Conservation (phyloP, 371 early-diverging fungal species). For the Dichotomocladium elegans region DNA sequence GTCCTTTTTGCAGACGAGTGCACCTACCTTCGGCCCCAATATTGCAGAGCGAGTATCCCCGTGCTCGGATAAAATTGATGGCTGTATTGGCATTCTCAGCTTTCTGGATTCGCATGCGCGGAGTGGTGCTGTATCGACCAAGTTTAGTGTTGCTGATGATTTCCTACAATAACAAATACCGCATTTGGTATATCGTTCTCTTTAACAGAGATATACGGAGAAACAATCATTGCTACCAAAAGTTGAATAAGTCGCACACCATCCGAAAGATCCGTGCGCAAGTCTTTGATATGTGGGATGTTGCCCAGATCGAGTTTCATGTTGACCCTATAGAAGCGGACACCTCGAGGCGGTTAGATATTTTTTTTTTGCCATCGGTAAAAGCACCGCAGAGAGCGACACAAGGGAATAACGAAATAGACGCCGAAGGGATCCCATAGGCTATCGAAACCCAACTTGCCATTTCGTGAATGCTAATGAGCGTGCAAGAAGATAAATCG, state of each 20-base stretch:
- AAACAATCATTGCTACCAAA: slow-evolving; percentile 63
- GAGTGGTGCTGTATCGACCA: slow-evolving; percentile 79
- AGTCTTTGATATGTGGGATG: slow-evolving; percentile 59
- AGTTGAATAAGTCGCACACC: slow-evolving; percentile 86
- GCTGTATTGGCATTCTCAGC: slow-evolving; percentile 96
- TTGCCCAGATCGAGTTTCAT: slow-evolving; percentile 71
- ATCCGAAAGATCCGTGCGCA: slow-evolving; percentile 71
- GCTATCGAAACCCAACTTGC: slow-evolving; percentile 25
- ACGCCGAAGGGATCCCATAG: too few relatives aligned
- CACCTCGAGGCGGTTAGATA: neutral
- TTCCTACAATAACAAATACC: slow-evolving; percentile 49
- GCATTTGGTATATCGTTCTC: slow-evolving; percentile 7
- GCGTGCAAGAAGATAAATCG: neutral
- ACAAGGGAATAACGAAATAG: too few relatives aligned
- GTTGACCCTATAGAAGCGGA: slow-evolving; percentile 78
- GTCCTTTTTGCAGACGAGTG: too few relatives aligned
- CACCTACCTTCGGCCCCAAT: slow-evolving; percentile 88
- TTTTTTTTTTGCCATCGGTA: neutral
- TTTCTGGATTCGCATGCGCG: slow-evolving; percentile 91
- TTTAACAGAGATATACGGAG: too few relatives aligned
- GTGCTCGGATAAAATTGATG: slow-evolving; percentile 84
- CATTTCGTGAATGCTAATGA: slow-evolving; percentile 75
- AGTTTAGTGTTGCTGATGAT: slow-evolving; percentile 78
- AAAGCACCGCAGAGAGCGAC: too few relatives aligned
- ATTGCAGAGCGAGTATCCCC: slow-evolving; percentile 89